phyloP scores from a whole-genome alignment of 768 basidiomycete genomes.

The Trametes villosa region DNA sequence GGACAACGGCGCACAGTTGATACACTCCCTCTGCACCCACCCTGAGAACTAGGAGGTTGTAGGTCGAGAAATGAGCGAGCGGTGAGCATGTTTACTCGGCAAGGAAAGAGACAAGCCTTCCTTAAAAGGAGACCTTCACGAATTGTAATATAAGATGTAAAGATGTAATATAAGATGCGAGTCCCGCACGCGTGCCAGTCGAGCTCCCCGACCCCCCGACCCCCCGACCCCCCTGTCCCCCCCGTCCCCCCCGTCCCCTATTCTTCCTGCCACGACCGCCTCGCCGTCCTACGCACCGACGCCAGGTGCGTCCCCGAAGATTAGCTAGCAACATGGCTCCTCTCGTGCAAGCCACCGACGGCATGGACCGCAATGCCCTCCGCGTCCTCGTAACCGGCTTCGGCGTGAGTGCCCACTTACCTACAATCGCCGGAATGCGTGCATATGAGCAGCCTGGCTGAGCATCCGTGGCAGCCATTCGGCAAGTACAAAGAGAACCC shows the following conservation, averaged over 20 bases:
- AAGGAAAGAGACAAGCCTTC: too few relatives aligned
- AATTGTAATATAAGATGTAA: too few relatives aligned
- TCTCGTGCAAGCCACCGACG: constrained; percentile 28
- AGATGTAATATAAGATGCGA: too few relatives aligned
- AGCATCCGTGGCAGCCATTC: constrained; percentile 25
- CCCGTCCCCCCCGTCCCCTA: neutral
- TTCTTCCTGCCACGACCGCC: neutral
- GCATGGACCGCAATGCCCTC: constrained; percentile 41
- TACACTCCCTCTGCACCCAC: too few relatives aligned
- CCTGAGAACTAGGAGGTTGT: too few relatives aligned
- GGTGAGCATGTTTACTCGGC: too few relatives aligned
- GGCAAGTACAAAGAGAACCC: constrained; percentile 49
- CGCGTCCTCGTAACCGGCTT: constrained; percentile 56
- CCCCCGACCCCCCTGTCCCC: neutral
- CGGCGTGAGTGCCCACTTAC: constrained; percentile 44
- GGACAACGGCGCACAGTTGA: too few relatives aligned
- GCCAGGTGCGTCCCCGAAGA: neutral
- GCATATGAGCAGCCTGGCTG: neutral
- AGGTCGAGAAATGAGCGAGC: too few relatives aligned
- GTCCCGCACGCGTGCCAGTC: too few relatives aligned
- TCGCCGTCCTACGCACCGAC: neutral
- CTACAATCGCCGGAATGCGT: neutral
- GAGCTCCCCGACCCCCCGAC: neutral
- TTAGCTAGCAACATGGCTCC: constrained; percentile 35
- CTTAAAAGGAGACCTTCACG: too few relatives aligned